Evolutionary conservation across 352 stramenopile species (phyloP).

Genomic region (Phytopythium litorale): DNA sequence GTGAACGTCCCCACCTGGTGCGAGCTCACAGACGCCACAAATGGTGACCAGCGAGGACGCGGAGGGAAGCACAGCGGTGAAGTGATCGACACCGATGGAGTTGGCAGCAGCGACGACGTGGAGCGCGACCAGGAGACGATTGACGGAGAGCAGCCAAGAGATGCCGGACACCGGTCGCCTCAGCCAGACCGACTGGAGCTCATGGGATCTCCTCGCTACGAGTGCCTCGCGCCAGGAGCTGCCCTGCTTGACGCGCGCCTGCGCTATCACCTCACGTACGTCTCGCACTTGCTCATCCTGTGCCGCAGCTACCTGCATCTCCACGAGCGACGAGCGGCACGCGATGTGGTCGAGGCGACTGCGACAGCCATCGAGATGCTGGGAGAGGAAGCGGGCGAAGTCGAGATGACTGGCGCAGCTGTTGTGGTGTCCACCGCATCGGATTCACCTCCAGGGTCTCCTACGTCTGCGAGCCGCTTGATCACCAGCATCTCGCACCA

Average conservation of each 20-base stretch:
- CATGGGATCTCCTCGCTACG: slow-evolving; percentile 11
- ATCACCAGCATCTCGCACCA: slow-evolving; percentile 33
- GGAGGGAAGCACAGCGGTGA: neutral
- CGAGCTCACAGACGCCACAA: neutral
- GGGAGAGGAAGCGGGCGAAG: neutral
- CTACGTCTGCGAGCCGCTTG: slow-evolving; percentile 7
- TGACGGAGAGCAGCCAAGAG: neutral
- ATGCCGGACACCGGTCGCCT: neutral
- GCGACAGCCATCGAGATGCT: neutral
- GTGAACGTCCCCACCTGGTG: slow-evolving; percentile 25
- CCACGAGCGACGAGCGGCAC: slow-evolving; percentile 28
- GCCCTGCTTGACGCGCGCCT: slow-evolving; percentile 28
- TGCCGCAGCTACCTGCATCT: slow-evolving; percentile 46
- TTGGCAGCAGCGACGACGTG: neutral
- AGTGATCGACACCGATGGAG: neutral
- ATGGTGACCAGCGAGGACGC: neutral
- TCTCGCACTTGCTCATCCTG: slow-evolving; percentile 30
- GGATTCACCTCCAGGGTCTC: slow-evolving; percentile 2
- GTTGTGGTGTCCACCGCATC: neutral
- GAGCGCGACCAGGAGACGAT: neutral
- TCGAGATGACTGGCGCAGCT: too few species aligned
- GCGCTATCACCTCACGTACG: slow-evolving; percentile 29
- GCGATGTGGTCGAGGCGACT: slow-evolving; percentile 29
- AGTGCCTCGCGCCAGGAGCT: slow-evolving; percentile 19
- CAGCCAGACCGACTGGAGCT: neutral